Conservation (phyloP, 176 grass and related monocot species). For the Tuctoria greenei region DNA sequence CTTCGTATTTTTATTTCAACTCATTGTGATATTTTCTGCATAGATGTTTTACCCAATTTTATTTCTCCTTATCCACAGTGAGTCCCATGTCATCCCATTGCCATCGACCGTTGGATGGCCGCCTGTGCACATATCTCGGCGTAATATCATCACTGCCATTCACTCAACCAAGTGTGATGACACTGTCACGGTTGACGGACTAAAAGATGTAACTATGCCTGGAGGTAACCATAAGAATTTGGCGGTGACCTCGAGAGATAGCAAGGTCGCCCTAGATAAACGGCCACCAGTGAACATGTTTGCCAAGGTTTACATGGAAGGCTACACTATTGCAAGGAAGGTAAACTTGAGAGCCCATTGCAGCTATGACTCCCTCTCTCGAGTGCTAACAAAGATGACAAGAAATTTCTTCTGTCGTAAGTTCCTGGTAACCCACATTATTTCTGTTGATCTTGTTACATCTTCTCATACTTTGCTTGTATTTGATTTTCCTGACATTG, state of each 20-base stretch:
- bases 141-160: no score
- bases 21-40: no score
- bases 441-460: background rate
- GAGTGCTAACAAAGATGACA: slow-evolving; percentile 58
- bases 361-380: slow-evolving; percentile 60
- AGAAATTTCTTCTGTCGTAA: slow-evolving; percentile 66
- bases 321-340: slow-evolving; percentile 62
- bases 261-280: background rate
- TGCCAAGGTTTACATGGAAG: slow-evolving; percentile 88
- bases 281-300: slow-evolving; percentile 50
- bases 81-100: no score
- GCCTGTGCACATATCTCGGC: no score
- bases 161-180: background rate
- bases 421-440: background rate
- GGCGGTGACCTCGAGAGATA: background rate
- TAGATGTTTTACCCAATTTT: no score
- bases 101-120: no score
- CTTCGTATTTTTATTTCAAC: no score
- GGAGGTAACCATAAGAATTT: background rate
- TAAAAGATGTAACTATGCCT: background rate
- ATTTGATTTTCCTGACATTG: background rate
- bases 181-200: background rate
- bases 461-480: background rate
- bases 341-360: slow-evolving; percentile 64
- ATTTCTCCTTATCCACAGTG: no score